Evolutionary conservation across 495 filamentous ascomycete species (phyloP).

Genomic region (Lepidopterella palustris): DNA sequence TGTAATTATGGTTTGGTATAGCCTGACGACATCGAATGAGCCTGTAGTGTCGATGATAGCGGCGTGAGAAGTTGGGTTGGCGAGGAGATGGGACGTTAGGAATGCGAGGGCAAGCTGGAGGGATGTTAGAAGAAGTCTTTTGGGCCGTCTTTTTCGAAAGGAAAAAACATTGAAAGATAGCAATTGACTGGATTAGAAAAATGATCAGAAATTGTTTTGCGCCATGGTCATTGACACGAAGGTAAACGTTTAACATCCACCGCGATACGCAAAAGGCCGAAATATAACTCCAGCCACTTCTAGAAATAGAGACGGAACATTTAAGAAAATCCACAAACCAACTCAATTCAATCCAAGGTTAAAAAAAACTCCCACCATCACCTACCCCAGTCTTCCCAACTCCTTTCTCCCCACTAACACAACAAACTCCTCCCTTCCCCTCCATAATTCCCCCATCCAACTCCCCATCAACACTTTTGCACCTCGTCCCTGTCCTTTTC

Average conservation of each 20-base stretch:
- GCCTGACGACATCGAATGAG: conserved; percentile 27
- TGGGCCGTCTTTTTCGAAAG: too few species aligned
- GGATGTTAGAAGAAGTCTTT: too few species aligned
- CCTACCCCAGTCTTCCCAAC: conserved; percentile 18
- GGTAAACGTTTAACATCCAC: too few species aligned
- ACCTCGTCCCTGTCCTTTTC: conserved; percentile 14
- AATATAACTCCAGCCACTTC: too few species aligned
- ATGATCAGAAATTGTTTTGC: too few species aligned
- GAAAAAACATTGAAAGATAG: too few species aligned
- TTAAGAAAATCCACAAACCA: too few species aligned
- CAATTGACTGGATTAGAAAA: too few species aligned
- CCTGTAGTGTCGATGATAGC: conserved; percentile 34
- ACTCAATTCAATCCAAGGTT: neutral
- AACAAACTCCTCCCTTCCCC: conserved; percentile 15
- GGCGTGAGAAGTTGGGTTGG: conserved; percentile 10
- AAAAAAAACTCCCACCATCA: neutral
- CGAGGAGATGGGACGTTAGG: conserved; percentile 28
- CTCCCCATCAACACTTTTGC: conserved; percentile 22
- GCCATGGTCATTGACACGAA: too few species aligned
- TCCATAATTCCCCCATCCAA: conserved; percentile 27
- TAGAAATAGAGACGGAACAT: too few species aligned
- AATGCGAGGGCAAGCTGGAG: conserved; percentile 17
- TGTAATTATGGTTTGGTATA: conserved; percentile 17
- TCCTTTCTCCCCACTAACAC: conserved; percentile 20
- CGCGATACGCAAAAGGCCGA: too few species aligned